Evolutionary conservation across 257 asterid species (phyloP).

Genomic region (Solanum paucissectum): DNA sequence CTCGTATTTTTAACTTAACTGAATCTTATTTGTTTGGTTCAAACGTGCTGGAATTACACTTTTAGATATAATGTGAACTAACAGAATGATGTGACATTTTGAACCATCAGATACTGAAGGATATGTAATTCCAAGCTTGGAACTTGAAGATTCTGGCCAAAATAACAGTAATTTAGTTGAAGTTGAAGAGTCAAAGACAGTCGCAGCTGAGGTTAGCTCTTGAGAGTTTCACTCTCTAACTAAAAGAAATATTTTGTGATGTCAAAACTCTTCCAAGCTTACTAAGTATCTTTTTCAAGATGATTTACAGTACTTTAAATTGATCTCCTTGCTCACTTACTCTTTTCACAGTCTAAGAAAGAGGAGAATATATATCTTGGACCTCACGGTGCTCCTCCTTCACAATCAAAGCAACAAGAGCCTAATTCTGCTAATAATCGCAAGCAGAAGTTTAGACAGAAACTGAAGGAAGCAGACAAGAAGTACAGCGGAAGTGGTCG

Average conservation of each 20-base stretch:
- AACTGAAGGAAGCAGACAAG: slow-evolving; percentile 71
- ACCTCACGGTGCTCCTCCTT: slow-evolving; percentile 94
- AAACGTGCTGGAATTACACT: neutral
- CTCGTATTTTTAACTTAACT: neutral
- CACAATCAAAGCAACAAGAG: slow-evolving; percentile 61
- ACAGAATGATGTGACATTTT: neutral
- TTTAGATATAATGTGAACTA: neutral
- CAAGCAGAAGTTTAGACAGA: slow-evolving; percentile 70
- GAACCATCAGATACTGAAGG: slow-evolving; percentile 61
- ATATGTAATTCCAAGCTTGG: slow-evolving; percentile 88
- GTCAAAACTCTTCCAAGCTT: neutral
- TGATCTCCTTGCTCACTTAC: neutral
- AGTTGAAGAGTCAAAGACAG: slow-evolving; percentile 37
- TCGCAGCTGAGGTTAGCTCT: slow-evolving; percentile 33
- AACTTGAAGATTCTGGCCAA: slow-evolving; percentile 33
- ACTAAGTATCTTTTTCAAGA: neutral
- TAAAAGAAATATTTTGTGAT: neutral
- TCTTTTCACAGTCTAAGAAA: slow-evolving; percentile 29
- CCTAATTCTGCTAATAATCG: slow-evolving; percentile 34
- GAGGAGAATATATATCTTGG: slow-evolving; percentile 82
- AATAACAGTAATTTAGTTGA: slow-evolving; percentile 16
- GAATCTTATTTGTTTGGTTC: neutral
- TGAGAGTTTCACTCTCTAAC: neutral
- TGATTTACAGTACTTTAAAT: neutral
- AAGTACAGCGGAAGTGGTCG: slow-evolving; percentile 50